Conservation (phyloP, 2,329 filamentous ascomycete species). For the Colletotrichum salicis region DNA sequence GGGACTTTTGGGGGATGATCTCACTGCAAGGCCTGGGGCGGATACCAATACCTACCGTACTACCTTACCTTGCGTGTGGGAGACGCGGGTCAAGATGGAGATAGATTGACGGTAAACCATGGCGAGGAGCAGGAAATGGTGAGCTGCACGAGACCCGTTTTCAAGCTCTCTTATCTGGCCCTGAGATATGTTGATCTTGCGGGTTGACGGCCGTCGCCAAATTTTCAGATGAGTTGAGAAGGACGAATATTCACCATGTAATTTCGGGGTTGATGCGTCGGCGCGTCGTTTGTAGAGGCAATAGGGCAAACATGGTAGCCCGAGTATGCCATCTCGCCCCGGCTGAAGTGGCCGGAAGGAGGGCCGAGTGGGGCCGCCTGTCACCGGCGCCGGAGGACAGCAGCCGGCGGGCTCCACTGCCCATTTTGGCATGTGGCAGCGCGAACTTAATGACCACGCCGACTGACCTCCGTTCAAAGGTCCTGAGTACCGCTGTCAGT, state of each 20-base stretch:
- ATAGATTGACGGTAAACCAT: neutral
- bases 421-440: neutral
- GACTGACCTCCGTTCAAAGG: neutral
- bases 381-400: neutral
- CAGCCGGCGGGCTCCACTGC: neutral
- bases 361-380: neutral
- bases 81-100: neutral
- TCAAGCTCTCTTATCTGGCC: too few species aligned
- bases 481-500: too few species aligned
- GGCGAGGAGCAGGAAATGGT: neutral
- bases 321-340: neutral
- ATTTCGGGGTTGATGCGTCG: too few species aligned
- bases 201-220: neutral
- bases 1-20: neutral
- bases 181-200: neutral
- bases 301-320: neutral
- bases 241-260: neutral
- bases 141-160: neutral
- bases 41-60: neutral
- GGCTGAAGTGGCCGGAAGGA: neutral
- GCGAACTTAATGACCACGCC: neutral
- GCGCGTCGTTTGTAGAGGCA: neutral
- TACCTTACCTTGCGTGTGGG: too few species aligned
- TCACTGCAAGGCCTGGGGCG: neutral
- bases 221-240: neutral